A percentile compares a stretch with the other conserved stretches of the same genome.
These are phyloP conservation scores for Monarda citriodora DNA, from an alignment of 305 asterid genomes.

Conservation along the genomic window DNA sequence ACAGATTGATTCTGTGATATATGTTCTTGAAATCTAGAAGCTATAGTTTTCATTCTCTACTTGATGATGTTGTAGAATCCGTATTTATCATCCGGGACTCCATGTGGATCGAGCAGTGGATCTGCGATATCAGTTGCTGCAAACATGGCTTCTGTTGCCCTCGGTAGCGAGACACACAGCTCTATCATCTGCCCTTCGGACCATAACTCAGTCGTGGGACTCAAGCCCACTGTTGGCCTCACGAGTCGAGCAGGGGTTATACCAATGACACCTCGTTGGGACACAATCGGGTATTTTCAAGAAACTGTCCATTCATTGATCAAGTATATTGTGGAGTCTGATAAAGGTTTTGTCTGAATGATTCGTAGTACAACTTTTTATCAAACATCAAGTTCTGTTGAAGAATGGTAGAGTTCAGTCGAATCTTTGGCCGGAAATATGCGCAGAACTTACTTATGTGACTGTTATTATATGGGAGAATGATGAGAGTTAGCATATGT, in stretches of 20 bases:
- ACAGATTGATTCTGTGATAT: not conserved
- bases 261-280: conserved; percentile 52
- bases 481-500: not conserved
- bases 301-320: not conserved
- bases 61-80: conserved; percentile 41
- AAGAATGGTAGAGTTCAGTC: too few species aligned
- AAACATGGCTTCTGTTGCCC: conserved; percentile 50
- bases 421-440: not conserved
- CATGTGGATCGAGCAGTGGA: conserved; percentile 67
- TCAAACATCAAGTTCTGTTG: too few species aligned
- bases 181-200: conserved; percentile 51
- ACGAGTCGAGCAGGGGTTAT: conserved; percentile 57
- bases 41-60: not conserved
- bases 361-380: too few species aligned
- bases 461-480: not conserved
- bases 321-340: not conserved
- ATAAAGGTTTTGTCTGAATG: too few species aligned
- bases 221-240: conserved; percentile 67
- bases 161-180: conserved; percentile 59
- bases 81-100: conserved; percentile 30
- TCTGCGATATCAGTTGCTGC: conserved; percentile 63
- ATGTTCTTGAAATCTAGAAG: not conserved
- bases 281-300: conserved; percentile 44
- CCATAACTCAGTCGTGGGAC: conserved; percentile 45
- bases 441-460: not conserved